Percentiles rank a stretch among this genome's conserved stretches.
Evolutionary conservation across 257 asterid genomes (phyloP).

Genomic region (Penstemon davidsonii): DNA sequence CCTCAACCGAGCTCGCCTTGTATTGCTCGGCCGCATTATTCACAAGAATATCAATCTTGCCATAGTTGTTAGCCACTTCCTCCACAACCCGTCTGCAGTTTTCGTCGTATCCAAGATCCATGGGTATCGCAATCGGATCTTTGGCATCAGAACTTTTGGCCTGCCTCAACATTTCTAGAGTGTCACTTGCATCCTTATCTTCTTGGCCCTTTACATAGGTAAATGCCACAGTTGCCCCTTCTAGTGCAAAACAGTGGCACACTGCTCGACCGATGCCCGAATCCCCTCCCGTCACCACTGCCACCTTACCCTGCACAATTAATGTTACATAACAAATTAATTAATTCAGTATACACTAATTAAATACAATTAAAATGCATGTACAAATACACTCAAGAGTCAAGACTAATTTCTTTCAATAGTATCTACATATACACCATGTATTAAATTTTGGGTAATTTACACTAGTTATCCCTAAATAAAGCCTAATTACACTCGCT

Average conservation of each 20-base stretch:
- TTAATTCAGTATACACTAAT: too few relatives aligned
- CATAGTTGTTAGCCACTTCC: conserved; percentile 39
- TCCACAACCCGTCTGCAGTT: conserved; percentile 47
- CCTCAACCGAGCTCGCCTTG: conserved; percentile 13
- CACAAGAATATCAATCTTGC: conserved; percentile 47
- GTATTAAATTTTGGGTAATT: too few relatives aligned
- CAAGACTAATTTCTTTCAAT: too few relatives aligned
- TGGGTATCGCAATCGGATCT: conserved; percentile 44
- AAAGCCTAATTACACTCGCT: too few relatives aligned
- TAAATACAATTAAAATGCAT: too few relatives aligned
- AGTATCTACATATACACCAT: too few relatives aligned
- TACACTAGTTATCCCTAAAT: too few relatives aligned
- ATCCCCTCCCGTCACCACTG: conserved; percentile 49
- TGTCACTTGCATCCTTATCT: conserved; percentile 46
- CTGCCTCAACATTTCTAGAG: conserved; percentile 32
- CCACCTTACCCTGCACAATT: conserved; percentile 39
- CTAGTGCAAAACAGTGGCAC: conserved; percentile 40
- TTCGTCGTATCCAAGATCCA: conserved; percentile 46
- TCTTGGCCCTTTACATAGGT: conserved; percentile 47
- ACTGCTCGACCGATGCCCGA: conserved; percentile 58
- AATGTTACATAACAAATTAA: too few relatives aligned
- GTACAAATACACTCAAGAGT: too few relatives aligned
- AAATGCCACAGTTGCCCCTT: conserved; percentile 54
- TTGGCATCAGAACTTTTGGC: conserved; percentile 38
- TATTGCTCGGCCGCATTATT: conserved; percentile 51